Percentiles rank a stretch among this genome's conserved stretches.
Evolutionary conservation across 306 rosid species (phyloP).

Genomic region (Begonia loranthoides): DNA sequence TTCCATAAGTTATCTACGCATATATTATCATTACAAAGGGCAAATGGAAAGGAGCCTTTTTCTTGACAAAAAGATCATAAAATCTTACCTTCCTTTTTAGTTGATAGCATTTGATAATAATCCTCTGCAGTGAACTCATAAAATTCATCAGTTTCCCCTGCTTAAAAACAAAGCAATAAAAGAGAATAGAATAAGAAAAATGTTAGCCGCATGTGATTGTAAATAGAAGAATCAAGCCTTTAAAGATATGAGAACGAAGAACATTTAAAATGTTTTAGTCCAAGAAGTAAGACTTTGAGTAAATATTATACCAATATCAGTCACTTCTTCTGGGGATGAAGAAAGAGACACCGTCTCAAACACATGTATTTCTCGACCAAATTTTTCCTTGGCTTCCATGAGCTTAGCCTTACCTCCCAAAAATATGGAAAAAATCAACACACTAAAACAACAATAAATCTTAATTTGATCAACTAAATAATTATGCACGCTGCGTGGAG

Average conservation of each 20-base stretch:
- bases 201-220: too few species aligned
- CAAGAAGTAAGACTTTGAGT: neutral
- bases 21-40: too few species aligned
- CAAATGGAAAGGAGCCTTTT: too few species aligned
- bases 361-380: constrained; percentile 62
- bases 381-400: constrained; percentile 40
- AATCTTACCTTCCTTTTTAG: constrained; percentile 62
- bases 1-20: too few species aligned
- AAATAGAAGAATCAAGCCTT: neutral
- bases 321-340: constrained; percentile 23
- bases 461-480: constrained; percentile 13
- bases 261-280: neutral
- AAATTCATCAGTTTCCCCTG: constrained; percentile 53
- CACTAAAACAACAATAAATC: constrained; percentile 1
- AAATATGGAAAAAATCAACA: constrained; percentile 5
- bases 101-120: constrained; percentile 41
- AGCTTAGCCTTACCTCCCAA: constrained; percentile 33
- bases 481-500: too few species aligned
- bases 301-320: constrained; percentile 25
- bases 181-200: constrained; percentile 3
- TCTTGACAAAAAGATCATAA: too few species aligned
- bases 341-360: constrained; percentile 49
- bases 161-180: constrained; percentile 6
- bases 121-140: constrained; percentile 75
- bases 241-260: neutral